A percentile compares a stretch with the other conserved stretches of the same genome.
Evolutionary conservation across 129 eudicot species (phyloP).

Genomic region (Flaveria trinervia): DNA sequence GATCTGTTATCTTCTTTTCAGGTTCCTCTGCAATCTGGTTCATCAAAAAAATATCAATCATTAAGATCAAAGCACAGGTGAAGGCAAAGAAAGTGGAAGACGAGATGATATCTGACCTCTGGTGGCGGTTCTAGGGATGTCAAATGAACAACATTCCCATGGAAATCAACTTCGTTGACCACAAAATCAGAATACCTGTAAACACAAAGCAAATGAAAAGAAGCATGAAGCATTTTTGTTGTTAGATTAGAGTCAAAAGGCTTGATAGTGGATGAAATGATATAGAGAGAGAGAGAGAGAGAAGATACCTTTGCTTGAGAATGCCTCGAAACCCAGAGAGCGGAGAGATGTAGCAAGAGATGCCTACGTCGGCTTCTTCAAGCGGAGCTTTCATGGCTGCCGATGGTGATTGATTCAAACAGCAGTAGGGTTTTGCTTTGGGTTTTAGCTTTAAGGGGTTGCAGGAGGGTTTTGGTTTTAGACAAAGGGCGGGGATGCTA

Average conservation of each 20-base stretch:
- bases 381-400: conserved; percentile 39
- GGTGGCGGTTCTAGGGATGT: conserved; percentile 67
- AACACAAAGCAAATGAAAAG: conserved; percentile 2
- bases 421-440: conserved; percentile 25
- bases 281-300: not conserved
- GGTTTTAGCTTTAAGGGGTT: not conserved
- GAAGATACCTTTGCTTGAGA: conserved; percentile 77
- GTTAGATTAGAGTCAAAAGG: not conserved
- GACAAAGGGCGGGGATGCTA: conserved; percentile 1
- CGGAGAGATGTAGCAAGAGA: conserved; percentile 73
- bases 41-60: conserved; percentile 15
- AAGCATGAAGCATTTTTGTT: not conserved
- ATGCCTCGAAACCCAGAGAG: conserved; percentile 92
- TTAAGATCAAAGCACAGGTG: not conserved
- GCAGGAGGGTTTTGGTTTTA: not conserved
- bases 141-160: conserved; percentile 83
- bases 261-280: too few species aligned
- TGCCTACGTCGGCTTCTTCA: conserved; percentile 86
- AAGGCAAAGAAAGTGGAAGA: conserved; percentile 10
- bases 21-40: conserved; percentile 62
- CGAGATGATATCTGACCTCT: conserved; percentile 51
- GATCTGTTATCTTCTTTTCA: conserved; percentile 48
- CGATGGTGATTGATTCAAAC: conserved; percentile 17
- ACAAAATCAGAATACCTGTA: conserved; percentile 91
- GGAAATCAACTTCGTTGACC: conserved; percentile 92